Conservation (phyloP, 2,329 filamentous ascomycete genomes). For the Diaporthe citri region DNA sequence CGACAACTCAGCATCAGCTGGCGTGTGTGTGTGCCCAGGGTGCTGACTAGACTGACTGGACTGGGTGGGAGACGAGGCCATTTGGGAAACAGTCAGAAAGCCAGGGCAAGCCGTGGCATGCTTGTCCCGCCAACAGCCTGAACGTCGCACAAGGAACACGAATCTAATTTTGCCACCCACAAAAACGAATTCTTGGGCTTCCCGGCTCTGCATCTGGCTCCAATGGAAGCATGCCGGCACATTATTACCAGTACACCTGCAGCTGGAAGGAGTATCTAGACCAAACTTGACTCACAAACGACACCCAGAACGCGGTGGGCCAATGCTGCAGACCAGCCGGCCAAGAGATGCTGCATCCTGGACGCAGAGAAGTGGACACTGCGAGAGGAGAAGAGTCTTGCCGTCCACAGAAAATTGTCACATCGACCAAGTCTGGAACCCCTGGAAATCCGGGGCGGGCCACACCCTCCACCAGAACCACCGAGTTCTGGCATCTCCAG, state of each 20-base stretch:
- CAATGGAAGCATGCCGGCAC: neutral
- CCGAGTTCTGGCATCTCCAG: neutral
- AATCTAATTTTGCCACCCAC: conserved; percentile 33
- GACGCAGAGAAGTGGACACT: conserved; percentile 24
- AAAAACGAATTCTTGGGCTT: conserved; percentile 18
- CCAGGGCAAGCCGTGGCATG: neutral
- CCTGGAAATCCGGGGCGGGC: conserved; percentile 34
- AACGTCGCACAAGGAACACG: conserved; percentile 22
- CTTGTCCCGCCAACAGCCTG: neutral
- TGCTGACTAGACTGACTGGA: conserved; percentile 9
- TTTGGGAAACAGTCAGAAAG: conserved; percentile 1
- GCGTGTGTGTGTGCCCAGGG: conserved; percentile 14
- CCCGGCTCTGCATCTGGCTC: conserved; percentile 11
- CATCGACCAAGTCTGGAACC: conserved; percentile 18
- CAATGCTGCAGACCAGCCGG: conserved; percentile 1
- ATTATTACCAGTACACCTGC: conserved; percentile 9
- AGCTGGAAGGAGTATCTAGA: neutral
- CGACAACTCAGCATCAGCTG: conserved; percentile 27
- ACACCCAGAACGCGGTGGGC: neutral
- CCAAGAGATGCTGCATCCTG: conserved; percentile 23
- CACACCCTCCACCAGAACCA: conserved; percentile 21
- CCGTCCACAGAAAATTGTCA: neutral
- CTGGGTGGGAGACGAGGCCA: neutral
- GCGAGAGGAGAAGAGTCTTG: conserved; percentile 24
- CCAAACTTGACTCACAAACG: conserved; percentile 12